Evolutionary conservation across 2,329 filamentous ascomycete genomes (phyloP).

Genomic region (Aspergillus calidoustus): DNA sequence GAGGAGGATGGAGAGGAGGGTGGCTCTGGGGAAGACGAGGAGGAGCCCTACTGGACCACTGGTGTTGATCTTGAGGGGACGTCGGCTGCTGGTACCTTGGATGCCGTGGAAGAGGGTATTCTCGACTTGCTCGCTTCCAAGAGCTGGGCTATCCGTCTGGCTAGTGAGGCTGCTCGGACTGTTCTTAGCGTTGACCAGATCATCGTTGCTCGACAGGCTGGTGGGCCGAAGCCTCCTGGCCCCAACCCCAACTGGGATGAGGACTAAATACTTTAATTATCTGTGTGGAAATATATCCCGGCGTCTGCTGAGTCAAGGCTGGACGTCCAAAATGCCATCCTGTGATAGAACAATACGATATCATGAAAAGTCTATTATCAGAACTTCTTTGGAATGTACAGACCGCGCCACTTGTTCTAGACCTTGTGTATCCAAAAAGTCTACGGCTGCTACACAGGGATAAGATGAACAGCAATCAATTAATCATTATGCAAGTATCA

Average conservation of each 20-base stretch:
- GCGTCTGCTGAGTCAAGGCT: background rate
- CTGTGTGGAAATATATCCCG: constrained; percentile 1
- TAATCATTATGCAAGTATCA: background rate
- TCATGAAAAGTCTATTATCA: constrained; percentile 10
- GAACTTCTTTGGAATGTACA: constrained; percentile 4
- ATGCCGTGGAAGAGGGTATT: constrained; percentile 86
- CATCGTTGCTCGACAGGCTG: constrained; percentile 95
- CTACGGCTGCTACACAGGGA: constrained; percentile 4
- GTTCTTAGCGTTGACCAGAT: constrained; percentile 98
- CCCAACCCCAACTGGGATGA: constrained; percentile 83
- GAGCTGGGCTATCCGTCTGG: constrained; percentile 95
- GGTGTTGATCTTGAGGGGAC: constrained; percentile 94
- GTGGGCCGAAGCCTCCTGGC: constrained; percentile 93
- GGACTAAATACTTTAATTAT: constrained; percentile 50
- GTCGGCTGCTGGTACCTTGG: constrained; percentile 77
- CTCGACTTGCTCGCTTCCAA: constrained; percentile 91
- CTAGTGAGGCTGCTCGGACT: constrained; percentile 91
- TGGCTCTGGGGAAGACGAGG: constrained; percentile 49
- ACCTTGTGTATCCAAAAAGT: background rate
- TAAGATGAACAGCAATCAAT: background rate
- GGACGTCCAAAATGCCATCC: constrained; percentile 8
- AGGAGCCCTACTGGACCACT: constrained; percentile 84
- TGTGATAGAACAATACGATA: constrained; percentile 16
- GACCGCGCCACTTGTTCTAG: background rate
- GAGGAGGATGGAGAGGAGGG: constrained; percentile 35